Percentiles rank a stretch among this genome's conserved stretches.
Conservation (phyloP, 257 asterid genomes). For the Cinchona pubescens region DNA sequence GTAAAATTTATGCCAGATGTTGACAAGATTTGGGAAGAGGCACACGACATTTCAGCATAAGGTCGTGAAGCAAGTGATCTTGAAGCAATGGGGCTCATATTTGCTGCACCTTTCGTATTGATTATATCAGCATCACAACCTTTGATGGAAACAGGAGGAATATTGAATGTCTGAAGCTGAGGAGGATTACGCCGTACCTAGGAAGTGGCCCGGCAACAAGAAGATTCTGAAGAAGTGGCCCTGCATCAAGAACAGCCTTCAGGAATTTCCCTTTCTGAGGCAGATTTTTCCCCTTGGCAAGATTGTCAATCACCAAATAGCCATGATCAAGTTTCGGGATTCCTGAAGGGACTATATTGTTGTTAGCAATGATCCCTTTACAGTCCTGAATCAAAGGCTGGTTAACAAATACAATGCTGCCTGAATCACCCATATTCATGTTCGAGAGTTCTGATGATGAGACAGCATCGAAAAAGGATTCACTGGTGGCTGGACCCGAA, state of each 20-base stretch:
- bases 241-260: constrained; percentile 56
- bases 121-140: constrained; percentile 30
- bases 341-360: constrained; percentile 1
- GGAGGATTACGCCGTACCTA: constrained; percentile 87
- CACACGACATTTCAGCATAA: constrained; percentile 45
- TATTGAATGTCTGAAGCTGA: constrained; percentile 44
- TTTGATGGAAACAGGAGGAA: constrained; percentile 50
- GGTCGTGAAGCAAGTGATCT: constrained; percentile 21
- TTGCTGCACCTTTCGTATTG: constrained; percentile 25
- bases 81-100: constrained; percentile 23
- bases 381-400: constrained; percentile 21
- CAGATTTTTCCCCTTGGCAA: constrained; percentile 44
- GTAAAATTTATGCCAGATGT: constrained; percentile 39
- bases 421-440: constrained; percentile 30
- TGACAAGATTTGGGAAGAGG: constrained; percentile 38
- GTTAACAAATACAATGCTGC: constrained; percentile 6
- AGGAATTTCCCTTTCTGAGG: constrained; percentile 63
- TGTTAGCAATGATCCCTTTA: constrained; percentile 1
- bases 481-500: constrained; percentile 51
- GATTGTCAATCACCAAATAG: constrained; percentile 44
- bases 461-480: constrained; percentile 41
- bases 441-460: constrained; percentile 56
- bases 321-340: constrained; percentile 34
- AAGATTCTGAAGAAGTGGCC: constrained; percentile 65
- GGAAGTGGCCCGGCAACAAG: constrained; percentile 86